A percentile compares a stretch with the other conserved stretches of the same genome.
phyloP scores from a whole-genome alignment of 1,284 basidiomycete species.

The Malassezia japonica region DNA sequence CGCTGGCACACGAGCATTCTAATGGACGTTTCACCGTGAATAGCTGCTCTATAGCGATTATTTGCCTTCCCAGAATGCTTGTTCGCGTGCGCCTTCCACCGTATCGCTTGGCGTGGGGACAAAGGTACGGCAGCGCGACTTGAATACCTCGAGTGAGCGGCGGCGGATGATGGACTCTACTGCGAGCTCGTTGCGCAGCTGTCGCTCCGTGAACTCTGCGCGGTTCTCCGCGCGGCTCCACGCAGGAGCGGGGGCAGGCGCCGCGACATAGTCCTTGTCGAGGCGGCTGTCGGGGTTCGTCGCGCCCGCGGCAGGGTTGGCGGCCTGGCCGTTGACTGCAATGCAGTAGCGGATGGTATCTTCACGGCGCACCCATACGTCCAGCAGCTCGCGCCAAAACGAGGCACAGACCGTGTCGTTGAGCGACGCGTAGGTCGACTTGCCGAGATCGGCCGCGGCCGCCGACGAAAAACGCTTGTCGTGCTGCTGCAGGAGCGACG shows the following conservation, averaged over 20 bases:
- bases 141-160: conserved; percentile 33
- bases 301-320: background rate
- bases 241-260: background rate
- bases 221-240: conserved; percentile 6
- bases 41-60: conserved; percentile 1
- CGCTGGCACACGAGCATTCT: no score
- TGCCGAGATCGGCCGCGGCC: conserved; percentile 25
- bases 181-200: conserved; percentile 38
- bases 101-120: conserved; percentile 12
- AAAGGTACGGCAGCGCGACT: conserved; percentile 34
- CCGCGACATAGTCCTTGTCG: conserved; percentile 23
- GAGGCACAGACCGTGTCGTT: conserved; percentile 22
- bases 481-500: conserved; percentile 25
- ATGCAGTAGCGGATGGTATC: conserved; percentile 36
- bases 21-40: no score
- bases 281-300: conserved; percentile 16
- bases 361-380: conserved; percentile 36
- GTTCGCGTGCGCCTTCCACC: conserved; percentile 22
- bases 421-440: conserved; percentile 27
- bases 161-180: conserved; percentile 35
- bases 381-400: conserved; percentile 34
- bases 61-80: conserved; percentile 26
- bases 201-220: conserved; percentile 19
- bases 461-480: conserved; percentile 16
- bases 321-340: conserved; percentile 18